Evolutionary conservation across 495 filamentous ascomycete genomes (phyloP).

Genomic region (Jackrogersella multiformis): DNA sequence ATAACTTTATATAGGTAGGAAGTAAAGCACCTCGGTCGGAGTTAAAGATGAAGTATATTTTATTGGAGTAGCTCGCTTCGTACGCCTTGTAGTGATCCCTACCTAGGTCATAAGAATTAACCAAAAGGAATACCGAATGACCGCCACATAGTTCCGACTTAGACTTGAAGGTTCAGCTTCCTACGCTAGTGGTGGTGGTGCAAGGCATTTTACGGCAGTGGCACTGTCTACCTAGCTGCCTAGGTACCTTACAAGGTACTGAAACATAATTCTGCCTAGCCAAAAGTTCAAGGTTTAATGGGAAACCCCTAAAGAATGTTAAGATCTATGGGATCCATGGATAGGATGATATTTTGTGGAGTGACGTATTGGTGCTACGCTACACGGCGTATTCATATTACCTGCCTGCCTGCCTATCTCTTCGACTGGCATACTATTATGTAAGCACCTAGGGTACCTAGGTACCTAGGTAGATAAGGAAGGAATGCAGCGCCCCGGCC

Average conservation of each 20-base stretch:
- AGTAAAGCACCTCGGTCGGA: background rate
- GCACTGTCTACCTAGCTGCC: too few relatives aligned
- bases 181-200: background rate
- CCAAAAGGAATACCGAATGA: constrained; percentile 3
- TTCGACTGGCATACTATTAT: too few relatives aligned
- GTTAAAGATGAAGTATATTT: background rate
- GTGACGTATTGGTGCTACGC: background rate
- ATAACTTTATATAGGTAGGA: background rate
- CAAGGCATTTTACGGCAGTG: background rate
- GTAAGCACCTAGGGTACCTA: too few relatives aligned
- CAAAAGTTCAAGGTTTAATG: too few relatives aligned
- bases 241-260: background rate
- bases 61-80: background rate
- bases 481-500: background rate
- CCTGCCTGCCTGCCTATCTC: too few relatives aligned
- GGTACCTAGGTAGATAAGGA: background rate
- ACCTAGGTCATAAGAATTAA: background rate
- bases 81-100: background rate
- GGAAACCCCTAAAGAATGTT: background rate
- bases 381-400: too few relatives aligned
- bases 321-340: background rate
- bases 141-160: background rate
- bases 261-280: too few relatives aligned
- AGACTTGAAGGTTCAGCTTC: background rate
- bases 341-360: background rate